phyloP scores from a whole-genome alignment of 176 grass and related monocot species.

The Aechmea fasciata region DNA sequence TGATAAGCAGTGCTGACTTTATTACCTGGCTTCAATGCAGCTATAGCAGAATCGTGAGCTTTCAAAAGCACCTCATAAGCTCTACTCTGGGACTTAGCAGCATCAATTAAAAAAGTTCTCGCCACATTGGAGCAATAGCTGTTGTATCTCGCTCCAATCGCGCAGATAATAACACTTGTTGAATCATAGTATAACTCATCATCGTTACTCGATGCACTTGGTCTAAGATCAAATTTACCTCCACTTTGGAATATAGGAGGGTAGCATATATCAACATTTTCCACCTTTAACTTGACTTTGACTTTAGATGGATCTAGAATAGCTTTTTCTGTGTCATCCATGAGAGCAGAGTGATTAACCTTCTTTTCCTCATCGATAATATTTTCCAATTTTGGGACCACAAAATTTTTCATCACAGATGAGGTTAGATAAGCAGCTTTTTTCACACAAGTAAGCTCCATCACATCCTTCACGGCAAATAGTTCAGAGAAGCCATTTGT shows the following conservation, averaged over 20 bases:
- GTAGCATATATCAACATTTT: slow-evolving; percentile 94
- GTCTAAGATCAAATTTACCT: slow-evolving; percentile 81
- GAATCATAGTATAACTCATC: slow-evolving; percentile 79
- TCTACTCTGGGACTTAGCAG: slow-evolving; percentile 47
- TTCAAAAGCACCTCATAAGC: slow-evolving; percentile 84
- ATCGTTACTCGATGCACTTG: slow-evolving; percentile 79
- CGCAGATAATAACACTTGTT: slow-evolving; percentile 79
- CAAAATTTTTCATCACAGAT: slow-evolving; percentile 77
- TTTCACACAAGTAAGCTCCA: slow-evolving; percentile 43
- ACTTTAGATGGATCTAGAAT: slow-evolving; percentile 77
- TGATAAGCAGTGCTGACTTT: slow-evolving; percentile 47
- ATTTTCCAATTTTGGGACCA: slow-evolving; percentile 83
- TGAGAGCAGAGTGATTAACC: slow-evolving; percentile 63
- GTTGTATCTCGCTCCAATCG: slow-evolving; percentile 67
- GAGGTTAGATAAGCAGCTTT: slow-evolving; percentile 79
- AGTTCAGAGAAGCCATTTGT: slow-evolving; percentile 72
- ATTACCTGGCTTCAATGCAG: slow-evolving; percentile 55
- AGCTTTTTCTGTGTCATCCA: slow-evolving; percentile 81
- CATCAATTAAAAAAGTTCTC: slow-evolving; percentile 82
- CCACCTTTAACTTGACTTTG: slow-evolving; percentile 75
- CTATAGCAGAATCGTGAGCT: slow-evolving; percentile 71
- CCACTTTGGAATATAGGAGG: slow-evolving; percentile 92
- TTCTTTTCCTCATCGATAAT: slow-evolving; percentile 84
- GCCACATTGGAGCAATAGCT: slow-evolving; percentile 95
- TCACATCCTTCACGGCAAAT: slow-evolving; percentile 48